A percentile compares a stretch with the other conserved stretches of the same genome.
phyloP scores from a whole-genome alignment of 2,329 filamentous ascomycete species.

The Nigrograna mackinnonii region DNA sequence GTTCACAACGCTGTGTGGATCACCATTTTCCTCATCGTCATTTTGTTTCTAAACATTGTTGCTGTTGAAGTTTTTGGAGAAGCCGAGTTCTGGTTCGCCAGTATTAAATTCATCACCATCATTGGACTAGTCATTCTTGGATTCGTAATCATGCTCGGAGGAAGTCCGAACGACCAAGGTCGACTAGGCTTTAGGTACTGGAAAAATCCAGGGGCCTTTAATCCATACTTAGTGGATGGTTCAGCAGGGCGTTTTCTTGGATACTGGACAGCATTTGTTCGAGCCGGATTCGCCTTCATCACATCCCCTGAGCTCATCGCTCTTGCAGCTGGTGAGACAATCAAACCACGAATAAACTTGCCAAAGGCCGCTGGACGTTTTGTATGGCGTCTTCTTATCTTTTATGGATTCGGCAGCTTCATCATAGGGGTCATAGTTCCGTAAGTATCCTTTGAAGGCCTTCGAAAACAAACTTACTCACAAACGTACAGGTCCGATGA shows the following conservation, averaged over 20 bases:
- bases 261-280: constrained; percentile 58
- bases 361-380: constrained; percentile 58
- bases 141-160: constrained; percentile 40
- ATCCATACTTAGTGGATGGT: constrained; percentile 54
- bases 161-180: constrained; percentile 37
- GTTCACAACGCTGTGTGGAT: constrained; percentile 39
- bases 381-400: constrained; percentile 58
- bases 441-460: too few species aligned
- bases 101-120: constrained; percentile 50
- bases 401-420: constrained; percentile 58
- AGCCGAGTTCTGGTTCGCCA: constrained; percentile 56
- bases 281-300: constrained; percentile 52
- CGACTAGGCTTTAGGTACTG: constrained; percentile 67
- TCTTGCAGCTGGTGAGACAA: constrained; percentile 36
- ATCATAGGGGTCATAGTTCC: constrained; percentile 65
- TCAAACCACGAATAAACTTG: constrained; percentile 46
- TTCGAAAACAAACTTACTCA: too few species aligned
- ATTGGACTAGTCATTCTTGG: constrained; percentile 40
- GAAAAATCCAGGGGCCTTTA: constrained; percentile 64
- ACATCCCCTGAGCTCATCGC: constrained; percentile 39
- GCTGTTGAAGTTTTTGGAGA: constrained; percentile 46
- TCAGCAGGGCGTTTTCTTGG: constrained; percentile 65
- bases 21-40: constrained; percentile 38
- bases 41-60: constrained; percentile 39
- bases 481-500: too few species aligned